Evolutionary conservation across 1,139 yeast genomes (phyloP), one percentile per base, ranked within the genome.

Genomic region (Suhomyces choctaworum): DNA sequence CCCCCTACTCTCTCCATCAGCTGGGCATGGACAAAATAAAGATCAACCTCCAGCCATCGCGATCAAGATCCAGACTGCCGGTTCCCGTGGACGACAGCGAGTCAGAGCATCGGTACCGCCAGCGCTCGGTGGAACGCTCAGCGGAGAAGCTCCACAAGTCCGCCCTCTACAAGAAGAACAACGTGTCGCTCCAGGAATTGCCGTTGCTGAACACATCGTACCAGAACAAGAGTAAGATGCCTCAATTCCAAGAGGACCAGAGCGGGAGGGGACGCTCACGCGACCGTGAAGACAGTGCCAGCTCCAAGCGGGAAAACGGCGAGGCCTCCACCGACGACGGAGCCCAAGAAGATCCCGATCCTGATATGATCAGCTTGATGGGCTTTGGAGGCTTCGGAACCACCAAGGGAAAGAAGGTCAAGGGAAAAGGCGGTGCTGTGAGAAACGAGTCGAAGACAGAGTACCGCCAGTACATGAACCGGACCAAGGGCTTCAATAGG

Each of bases 391-490:
- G 76, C 1, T 82, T 82, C 55, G 72, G 70, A 0, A 53, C 80
- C 2, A 81, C 88, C 4, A 80, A 82, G 52, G 76, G 79, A 27
- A 78, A 78, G 45, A 78, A 78, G 36, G 80, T 76, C 4, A 59
- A 57, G 31, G 82, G 78, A 3, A 70, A 74, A 39, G 70, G 70
- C 5, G 78, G 78, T 11, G 71, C 67, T 0, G 69, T 66, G 0
- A 64, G 66, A 26, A 65, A 61, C 42, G 66, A 68, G 27, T 66
- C 65, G 37, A 64, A 65, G 33, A 59, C 78, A 1, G 70, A 70
- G 29, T 80, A 75, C 51, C 67, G 88, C 40, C 88, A 81, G 58
- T 82, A 81, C 46, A 80, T 82, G 81, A 80, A 81, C 52, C 62
- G 86, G 27, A 64, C 58, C 7, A 75, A 75, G 38, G 85, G 85